Base-by-base conservation (phyloP, 495 filamentous ascomycete species). In the Aspergillus diversus region DNA sequence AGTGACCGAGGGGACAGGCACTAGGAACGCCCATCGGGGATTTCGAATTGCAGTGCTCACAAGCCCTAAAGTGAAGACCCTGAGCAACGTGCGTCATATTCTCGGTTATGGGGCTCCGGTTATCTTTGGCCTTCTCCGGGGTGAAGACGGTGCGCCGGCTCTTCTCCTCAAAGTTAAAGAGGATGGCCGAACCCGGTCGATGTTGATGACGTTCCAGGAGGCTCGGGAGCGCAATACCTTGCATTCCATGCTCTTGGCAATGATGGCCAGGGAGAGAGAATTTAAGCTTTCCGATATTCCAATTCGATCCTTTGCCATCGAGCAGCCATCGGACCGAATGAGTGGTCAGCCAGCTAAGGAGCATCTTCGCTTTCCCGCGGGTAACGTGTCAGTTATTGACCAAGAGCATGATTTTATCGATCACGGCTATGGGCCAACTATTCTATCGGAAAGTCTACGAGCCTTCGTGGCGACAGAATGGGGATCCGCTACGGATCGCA, bases 11-110 rank as follows among this genome's bases (percentile, higher is more conserved):
- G 88, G 88, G 11, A 87, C 84, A 6, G 90, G 90, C 0, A 83
- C 81, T 27, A 84, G 90, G 43, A 84, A 74, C 52, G 81, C 87
- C 59, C 92, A 95, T 68, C 83, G 84, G 39, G 92, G 93, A 1
- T 93, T 89, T 75, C 85, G 93, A 12, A 73, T 96, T 55, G 81
- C 86, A 7, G 82, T 94, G 5, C 80, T 91, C 15, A 96, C 92
- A 0, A 90, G 86, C 34, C 85, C 92, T 5, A 88, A 84, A 61
- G 87, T 85, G 53, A 92, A 92, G 67, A 88, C 87, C 1, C 75
- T 96, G 13, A 90, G 89, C 68, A 89, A 86, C 51, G 79, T 94
- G 46, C 86, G 84, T 55, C 88, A 92, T 71, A 70, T 82, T 21
- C 77, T 92, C 33, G 79, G 81, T 8, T 77, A 84, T 8, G 82